Percentiles rank a stretch among this genome's conserved stretches.
Conservation (phyloP, 208 protist species). For the Tetramitus jugosus region DNA sequence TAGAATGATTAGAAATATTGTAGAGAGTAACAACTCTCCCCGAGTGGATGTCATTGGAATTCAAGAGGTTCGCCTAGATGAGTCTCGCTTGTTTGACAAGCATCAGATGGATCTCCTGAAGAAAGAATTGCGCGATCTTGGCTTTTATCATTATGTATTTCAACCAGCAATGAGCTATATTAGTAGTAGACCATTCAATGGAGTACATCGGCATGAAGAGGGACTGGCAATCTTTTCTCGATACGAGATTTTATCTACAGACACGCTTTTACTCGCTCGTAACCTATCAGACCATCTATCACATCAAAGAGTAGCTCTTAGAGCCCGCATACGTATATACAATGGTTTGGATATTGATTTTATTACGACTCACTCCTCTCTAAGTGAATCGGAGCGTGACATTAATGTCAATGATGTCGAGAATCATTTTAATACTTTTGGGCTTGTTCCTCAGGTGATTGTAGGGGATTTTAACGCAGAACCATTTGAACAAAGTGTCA, state of each 20-base stretch:
- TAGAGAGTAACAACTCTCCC: background rate
- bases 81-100: background rate
- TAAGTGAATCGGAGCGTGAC: background rate
- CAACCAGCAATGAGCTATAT: slow-evolving; percentile 3
- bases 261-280: background rate
- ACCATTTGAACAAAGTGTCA: background rate
- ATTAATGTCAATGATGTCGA: background rate
- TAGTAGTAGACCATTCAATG: background rate
- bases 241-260: background rate
- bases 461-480: background rate
- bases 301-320: slow-evolving; percentile 3
- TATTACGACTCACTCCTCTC: background rate
- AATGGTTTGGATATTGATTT: background rate
- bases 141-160: background rate
- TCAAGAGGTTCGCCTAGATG: slow-evolving; percentile 19
- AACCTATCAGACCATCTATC: background rate
- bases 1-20: background rate
- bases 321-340: background rate
- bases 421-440: background rate
- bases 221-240: slow-evolving; percentile 14
- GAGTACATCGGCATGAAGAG: too few relatives aligned
- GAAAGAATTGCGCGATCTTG: background rate
- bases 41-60: slow-evolving; percentile 14
- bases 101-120: background rate
- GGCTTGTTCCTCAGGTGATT: background rate